Base-by-base conservation (phyloP, 2,329 filamentous ascomycete genomes). In the Didymella glomerata region DNA sequence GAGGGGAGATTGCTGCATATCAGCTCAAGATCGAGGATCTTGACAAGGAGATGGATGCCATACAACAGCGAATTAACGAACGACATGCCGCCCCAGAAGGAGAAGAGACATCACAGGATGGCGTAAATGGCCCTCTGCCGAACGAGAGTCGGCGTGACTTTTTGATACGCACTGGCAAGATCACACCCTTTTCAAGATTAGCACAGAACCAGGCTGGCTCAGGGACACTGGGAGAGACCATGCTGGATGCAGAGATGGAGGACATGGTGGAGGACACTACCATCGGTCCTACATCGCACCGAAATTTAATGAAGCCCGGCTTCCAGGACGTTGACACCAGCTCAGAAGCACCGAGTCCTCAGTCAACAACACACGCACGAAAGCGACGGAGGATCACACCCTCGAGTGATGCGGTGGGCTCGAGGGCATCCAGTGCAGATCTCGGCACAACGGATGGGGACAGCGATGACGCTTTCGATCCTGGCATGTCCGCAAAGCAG, bases 161-260 rank as follows among this genome's bases (percentile, higher is more conserved):
- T 74, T 85, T 99, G 46, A 95, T 99, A 48, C 88, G 95, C 27
- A 99, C 94, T 0, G 95, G 95, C 61, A 98, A 98, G 79, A 98
- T 99, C 67, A 99, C 95, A 0, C 95, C 95, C 0, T 99, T 99
- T 71, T 91, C 93, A 8, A 91, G 89, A 63, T 85, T 96, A 68
- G 87, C 86, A 14, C 83, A 86, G n/a, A 80, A 88, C 1, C 81
- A 86, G 27, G 86, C 85, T 3, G 83, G 88, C 2, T 83, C 88
- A 44, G 89, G 89, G 2, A 89, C 88, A 60, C 81, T 97, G 16
- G 89, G 90, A 11, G 88, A 93, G 70, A 90, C 89, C 2, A 85
- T 97, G 58, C 80, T 93, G 14, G 91, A 96, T 73, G 92, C 91
- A 0, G 93, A 97, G 72, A 89, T 92, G 57, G 90, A 90, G 51